Evolutionary conservation across 805 yeast species (phyloP).

Genomic region (Blastobotrys parvus): DNA sequence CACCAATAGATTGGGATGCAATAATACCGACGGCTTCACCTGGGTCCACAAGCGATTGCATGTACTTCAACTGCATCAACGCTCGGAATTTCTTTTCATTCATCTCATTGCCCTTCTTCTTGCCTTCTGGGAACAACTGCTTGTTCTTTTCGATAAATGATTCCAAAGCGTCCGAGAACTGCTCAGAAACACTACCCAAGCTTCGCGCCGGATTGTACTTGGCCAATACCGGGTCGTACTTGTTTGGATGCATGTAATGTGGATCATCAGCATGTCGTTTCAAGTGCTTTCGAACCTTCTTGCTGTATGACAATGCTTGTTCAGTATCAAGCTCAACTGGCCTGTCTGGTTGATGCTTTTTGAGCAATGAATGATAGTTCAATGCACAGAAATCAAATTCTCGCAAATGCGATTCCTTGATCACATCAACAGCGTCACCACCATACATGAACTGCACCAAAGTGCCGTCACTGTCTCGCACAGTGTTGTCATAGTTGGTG

Average conservation of each 20-base stretch:
- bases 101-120: conserved; percentile 34
- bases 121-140: conserved; percentile 43
- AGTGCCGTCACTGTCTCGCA: conserved; percentile 92
- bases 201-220: conserved; percentile 82
- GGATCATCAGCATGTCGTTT: conserved; percentile 52
- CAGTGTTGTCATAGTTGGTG: conserved; percentile 87
- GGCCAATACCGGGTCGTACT: conserved; percentile 84
- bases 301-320: conserved; percentile 67
- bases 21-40: conserved; percentile 98
- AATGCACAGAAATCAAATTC: conserved; percentile 90
- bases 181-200: conserved; percentile 88
- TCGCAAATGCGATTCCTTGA: conserved; percentile 88
- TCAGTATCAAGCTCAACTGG: conserved; percentile 69
- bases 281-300: conserved; percentile 64
- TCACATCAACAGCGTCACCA: conserved; percentile 92
- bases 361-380: conserved; percentile 77
- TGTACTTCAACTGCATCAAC: conserved; percentile 95
- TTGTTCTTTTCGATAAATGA: conserved; percentile 51
- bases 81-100: conserved; percentile 84
- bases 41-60: conserved; percentile 90
- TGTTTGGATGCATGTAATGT: conserved; percentile 52
- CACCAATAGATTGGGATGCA: conserved; percentile 98
- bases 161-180: conserved; percentile 75
- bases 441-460: conserved; percentile 93
- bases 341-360: conserved; percentile 69